Conservation (phyloP, 78 protist genomes). For the Dictyostelium intermedium region DNA sequence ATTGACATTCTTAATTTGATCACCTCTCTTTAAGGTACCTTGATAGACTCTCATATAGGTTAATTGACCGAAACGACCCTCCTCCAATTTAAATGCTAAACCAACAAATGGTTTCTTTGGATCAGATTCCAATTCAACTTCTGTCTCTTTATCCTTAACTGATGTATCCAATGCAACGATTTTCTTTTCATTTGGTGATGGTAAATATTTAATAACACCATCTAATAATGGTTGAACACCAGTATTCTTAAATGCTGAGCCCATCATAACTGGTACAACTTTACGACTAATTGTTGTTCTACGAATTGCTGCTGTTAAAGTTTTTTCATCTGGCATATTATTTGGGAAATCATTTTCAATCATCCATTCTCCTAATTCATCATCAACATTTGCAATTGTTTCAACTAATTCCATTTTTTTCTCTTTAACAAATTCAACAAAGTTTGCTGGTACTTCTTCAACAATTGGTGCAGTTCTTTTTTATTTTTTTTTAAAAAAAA, state of each 20-base stretch:
- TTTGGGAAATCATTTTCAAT: constrained; percentile 78
- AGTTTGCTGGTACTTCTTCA: constrained; percentile 17
- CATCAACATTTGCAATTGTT: constrained; percentile 59
- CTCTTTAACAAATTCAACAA: neutral
- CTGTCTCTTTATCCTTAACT: constrained; percentile 10
- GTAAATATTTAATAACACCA: constrained; percentile 90
- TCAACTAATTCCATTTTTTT: constrained; percentile 66
- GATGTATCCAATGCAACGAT: constrained; percentile 63
- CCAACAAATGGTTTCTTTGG: constrained; percentile 85
- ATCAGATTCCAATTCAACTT: constrained; percentile 75
- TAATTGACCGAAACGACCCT: constrained; percentile 92
- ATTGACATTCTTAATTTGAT: constrained; percentile 78
- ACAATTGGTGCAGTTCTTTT: neutral
- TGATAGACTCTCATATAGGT: constrained; percentile 97
- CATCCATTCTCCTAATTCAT: constrained; percentile 68
- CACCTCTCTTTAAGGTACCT: constrained; percentile 89
- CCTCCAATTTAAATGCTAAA: constrained; percentile 96
- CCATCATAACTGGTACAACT: constrained; percentile 93
- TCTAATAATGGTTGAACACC: constrained; percentile 97
- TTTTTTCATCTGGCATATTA: constrained; percentile 41
- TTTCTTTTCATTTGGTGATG: constrained; percentile 90
- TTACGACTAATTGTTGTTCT: constrained; percentile 67
- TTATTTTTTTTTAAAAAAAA: neutral
- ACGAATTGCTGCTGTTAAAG: constrained; percentile 48
- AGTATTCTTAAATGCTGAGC: constrained; percentile 95